Percentiles rank a stretch among this genome's conserved stretches.
Evolutionary conservation across 176 grass and related monocot genomes (phyloP).

Genomic region (Raddia guianensis): DNA sequence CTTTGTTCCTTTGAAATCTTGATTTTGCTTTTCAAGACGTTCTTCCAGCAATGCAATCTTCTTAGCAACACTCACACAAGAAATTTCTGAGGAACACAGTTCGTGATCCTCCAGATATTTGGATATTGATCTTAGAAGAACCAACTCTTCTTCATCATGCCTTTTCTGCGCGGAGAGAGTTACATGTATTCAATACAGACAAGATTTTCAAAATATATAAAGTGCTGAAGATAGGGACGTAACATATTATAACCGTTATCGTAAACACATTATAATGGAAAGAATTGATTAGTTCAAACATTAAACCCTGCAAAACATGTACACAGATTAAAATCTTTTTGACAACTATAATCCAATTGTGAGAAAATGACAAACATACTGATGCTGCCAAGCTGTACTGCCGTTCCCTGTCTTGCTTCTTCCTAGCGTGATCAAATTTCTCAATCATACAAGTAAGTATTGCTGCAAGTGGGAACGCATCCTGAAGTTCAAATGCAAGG

Average conservation of each 20-base stretch:
- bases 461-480: conserved; percentile 39
- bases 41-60: conserved; percentile 50
- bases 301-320: conserved; percentile 2
- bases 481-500: conserved; percentile 59
- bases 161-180: conserved; percentile 44
- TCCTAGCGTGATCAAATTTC: conserved; percentile 32
- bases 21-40: conserved; percentile 1
- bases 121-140: conserved; percentile 46
- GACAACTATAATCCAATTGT: neutral
- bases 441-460: conserved; percentile 46
- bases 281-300: neutral
- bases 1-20: conserved; percentile 4
- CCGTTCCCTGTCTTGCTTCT: neutral
- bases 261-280: neutral
- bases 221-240: neutral
- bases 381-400: neutral
- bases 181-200: neutral
- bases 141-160: conserved; percentile 48
- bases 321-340: neutral
- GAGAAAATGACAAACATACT: conserved; percentile 26
- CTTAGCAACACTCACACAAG: conserved; percentile 37
- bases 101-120: conserved; percentile 49
- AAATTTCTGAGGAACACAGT: conserved; percentile 38
- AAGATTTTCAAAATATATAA: neutral
- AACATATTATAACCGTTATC: neutral